Base-by-base conservation (phyloP, 2,329 filamentous ascomycete genomes). In the Colletotrichum liriopes region DNA sequence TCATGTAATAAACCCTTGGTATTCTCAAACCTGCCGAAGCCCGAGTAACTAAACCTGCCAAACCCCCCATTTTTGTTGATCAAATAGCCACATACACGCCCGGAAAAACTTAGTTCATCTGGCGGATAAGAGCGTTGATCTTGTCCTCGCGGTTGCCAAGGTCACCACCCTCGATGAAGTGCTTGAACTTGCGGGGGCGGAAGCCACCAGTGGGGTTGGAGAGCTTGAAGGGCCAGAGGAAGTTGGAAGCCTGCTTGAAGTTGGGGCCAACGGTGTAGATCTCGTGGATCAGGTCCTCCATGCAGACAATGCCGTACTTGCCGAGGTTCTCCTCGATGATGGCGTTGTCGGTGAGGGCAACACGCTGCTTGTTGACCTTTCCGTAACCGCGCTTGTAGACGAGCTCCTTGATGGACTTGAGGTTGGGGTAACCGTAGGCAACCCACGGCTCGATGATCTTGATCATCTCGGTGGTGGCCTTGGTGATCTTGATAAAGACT, bases 161-260 rank as follows among this genome's bases (percentile, higher is more conserved):
- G 87, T 99, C 96, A 93, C 96, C 96, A 87, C 96, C 96, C 90
- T 98, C 94, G 76, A 98, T 94, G 89, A 94, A 98, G 90, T 98
- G 95, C 90, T 95, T 96, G 92, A 98, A 98, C 91, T 98, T 99
- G 88, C 96, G 91, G 81, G 93, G 87, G 80, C 93, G 93, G 94
- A 98, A 99, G 77, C 96, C 96, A 85, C 96, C 96, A 80, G 88
- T 98, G 83, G 96, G 96, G 92, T 97, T 98, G 91, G 92, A 95
- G 79, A 99, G 93, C 93, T 99, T 98, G 93, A 99, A 99, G 84
- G 96, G 96, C 96, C 96, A 99, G 79, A 98, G 89, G 92, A 98
- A 98, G 93, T 98, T 99, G 89, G 93, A 91, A 82, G 94, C 95
- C 90, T 98, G 95, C 93, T 98, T 98, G 93, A 96, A 97, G 93